These are phyloP conservation scores for Aspergillus sojae DNA, from an alignment of 2,329 filamentous ascomycete genomes.

Conservation along the genomic window DNA sequence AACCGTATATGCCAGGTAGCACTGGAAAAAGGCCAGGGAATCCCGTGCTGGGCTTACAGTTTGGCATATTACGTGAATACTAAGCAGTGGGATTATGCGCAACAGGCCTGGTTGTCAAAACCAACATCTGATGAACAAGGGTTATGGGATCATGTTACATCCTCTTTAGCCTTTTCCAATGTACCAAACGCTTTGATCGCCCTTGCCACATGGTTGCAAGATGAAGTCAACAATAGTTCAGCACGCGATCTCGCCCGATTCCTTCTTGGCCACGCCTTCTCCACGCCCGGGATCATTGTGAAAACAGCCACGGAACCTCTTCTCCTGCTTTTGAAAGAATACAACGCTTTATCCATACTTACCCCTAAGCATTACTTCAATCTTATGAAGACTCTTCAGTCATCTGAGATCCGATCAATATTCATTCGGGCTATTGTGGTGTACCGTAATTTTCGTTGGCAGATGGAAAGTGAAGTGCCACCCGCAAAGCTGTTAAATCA, in stretches of 20 bases:
- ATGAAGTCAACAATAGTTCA: conserved; percentile 1
- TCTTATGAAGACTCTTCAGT: conserved; percentile 33
- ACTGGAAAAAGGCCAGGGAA: conserved; percentile 25
- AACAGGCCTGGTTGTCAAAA: conserved; percentile 33
- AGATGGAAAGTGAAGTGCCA: conserved; percentile 27
- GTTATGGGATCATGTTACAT: conserved; percentile 18
- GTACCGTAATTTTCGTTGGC: conserved; percentile 45
- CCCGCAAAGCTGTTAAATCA: conserved; percentile 24
- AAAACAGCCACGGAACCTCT: conserved; percentile 34
- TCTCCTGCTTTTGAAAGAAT: conserved; percentile 32
- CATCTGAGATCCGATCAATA: conserved; percentile 29
- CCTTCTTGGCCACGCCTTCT: conserved; percentile 30
- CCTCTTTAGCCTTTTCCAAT: conserved; percentile 15
- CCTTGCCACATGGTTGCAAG: conserved; percentile 26
- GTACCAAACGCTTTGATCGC: conserved; percentile 26
- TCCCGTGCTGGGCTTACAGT: conserved; percentile 32
- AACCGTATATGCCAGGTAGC: conserved; percentile 48
- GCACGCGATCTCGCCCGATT: conserved; percentile 23
- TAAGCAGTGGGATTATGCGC: conserved; percentile 35
- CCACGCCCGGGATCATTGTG: conserved; percentile 27
- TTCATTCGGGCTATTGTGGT: conserved; percentile 38
- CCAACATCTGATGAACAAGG: conserved; percentile 16
- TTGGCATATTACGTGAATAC: conserved; percentile 36
- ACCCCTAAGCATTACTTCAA: conserved; percentile 29
- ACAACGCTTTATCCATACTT: conserved; percentile 27